Evolutionary conservation across 1,284 basidiomycete species (phyloP).

Genomic region (Marasmius sp.): DNA sequence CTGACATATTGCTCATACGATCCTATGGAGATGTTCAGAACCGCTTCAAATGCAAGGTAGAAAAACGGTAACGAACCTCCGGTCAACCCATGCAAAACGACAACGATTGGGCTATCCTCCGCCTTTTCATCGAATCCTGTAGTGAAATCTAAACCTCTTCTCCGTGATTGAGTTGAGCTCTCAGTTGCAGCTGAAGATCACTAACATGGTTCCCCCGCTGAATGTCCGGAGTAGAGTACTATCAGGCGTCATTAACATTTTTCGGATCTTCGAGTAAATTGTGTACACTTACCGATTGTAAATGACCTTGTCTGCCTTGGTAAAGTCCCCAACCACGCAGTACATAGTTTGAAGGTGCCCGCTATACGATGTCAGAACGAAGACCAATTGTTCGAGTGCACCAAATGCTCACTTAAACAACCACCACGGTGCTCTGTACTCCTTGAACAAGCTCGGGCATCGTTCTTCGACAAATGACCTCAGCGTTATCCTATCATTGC

Average conservation of each 20-base stretch:
- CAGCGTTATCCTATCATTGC: neutral
- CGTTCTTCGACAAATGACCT: slow-evolving; percentile 48
- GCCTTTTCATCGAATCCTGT: slow-evolving; percentile 50
- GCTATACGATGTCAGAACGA: slow-evolving; percentile 32
- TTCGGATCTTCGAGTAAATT: neutral
- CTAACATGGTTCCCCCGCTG: slow-evolving; percentile 50
- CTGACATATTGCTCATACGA: slow-evolving; percentile 90
- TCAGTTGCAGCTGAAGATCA: neutral
- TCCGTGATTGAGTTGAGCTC: slow-evolving; percentile 2
- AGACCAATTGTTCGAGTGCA: neutral
- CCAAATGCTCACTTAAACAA: slow-evolving; percentile 57
- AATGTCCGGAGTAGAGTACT: slow-evolving; percentile 9
- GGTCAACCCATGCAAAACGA: slow-evolving; percentile 85
- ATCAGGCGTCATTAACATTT: slow-evolving; percentile 14
- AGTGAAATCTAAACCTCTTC: slow-evolving; percentile 75
- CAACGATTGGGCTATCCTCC: slow-evolving; percentile 76
- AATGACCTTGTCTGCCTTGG: slow-evolving; percentile 57
- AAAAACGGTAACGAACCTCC: slow-evolving; percentile 54
- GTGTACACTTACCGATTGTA: slow-evolving; percentile 55
- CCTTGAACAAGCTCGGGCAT: slow-evolving; percentile 56
- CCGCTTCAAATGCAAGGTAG: neutral
- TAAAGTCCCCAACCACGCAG: slow-evolving; percentile 55
- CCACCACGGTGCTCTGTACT: slow-evolving; percentile 69
- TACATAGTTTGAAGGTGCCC: slow-evolving; percentile 73
- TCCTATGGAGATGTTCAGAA: slow-evolving; percentile 40